These are phyloP conservation scores for Flaveria trinervia DNA, from an alignment of 129 eudicot genomes.

Conservation along the genomic window DNA sequence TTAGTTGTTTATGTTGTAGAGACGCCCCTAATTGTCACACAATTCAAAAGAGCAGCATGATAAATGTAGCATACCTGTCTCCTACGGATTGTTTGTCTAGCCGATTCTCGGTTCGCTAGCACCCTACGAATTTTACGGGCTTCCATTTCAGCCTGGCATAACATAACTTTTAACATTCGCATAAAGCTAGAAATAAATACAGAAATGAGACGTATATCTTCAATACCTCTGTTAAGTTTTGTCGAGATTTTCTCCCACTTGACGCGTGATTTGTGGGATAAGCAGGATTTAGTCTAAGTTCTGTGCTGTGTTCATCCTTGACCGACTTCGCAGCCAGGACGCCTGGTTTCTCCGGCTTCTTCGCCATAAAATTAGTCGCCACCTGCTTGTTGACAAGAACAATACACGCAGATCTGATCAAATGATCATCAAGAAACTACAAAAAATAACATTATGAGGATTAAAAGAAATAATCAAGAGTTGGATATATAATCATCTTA, in stretches of 20 bases:
- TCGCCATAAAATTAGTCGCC: constrained; percentile 12
- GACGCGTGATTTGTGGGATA: constrained; percentile 32
- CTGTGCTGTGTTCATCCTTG: constrained; percentile 36
- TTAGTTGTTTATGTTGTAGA: no score
- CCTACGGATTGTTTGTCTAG: constrained; percentile 75
- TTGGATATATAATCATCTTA: no score
- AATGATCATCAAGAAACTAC: not conserved
- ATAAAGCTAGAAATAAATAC: not conserved
- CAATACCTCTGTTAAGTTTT: constrained; percentile 43
- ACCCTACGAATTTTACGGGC: constrained; percentile 68
- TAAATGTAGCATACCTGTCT: constrained; percentile 52
- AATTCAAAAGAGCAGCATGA: no score
- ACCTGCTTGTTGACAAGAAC: not conserved
- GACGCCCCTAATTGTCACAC: no score
- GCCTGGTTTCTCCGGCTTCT: not conserved
- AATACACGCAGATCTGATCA: not conserved
- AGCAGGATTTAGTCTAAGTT: constrained; percentile 33
- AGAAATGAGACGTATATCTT: not conserved
- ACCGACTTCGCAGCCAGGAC: constrained; percentile 10
- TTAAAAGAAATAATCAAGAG: no score
- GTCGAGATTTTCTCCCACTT: constrained; percentile 45
- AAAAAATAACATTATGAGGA: no score
- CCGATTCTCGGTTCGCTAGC: constrained; percentile 85
- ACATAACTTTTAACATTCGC: not conserved
- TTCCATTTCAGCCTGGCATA: constrained; percentile 60